Percentiles rank a stretch among this genome's conserved stretches.
Evolutionary conservation across 352 stramenopile species (phyloP).

Genomic region (Pythium apleroticum): DNA sequence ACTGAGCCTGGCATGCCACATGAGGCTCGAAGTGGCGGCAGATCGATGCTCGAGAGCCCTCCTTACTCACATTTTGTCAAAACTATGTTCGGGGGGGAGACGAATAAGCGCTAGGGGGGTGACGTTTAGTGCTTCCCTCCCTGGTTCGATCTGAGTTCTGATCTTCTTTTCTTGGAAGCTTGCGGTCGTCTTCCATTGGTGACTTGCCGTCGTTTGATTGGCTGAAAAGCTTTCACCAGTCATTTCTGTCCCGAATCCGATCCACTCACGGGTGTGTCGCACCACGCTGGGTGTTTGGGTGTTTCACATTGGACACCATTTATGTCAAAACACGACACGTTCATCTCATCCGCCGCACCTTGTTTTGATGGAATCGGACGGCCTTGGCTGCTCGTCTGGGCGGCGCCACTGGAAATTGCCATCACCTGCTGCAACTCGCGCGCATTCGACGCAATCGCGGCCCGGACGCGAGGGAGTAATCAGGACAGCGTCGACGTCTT

Average conservation of each 20-base stretch:
- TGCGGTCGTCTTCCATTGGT: neutral
- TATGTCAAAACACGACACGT: conserved; percentile 11
- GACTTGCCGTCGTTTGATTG: conserved; percentile 19
- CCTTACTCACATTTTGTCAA: no score
- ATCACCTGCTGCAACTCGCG: conserved; percentile 19
- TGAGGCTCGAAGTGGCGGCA: no score
- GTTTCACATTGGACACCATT: neutral
- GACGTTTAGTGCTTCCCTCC: no score
- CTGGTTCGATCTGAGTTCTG: conserved; percentile 20
- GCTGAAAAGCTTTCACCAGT: conserved; percentile 19
- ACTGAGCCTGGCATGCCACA: no score
- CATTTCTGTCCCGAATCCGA: conserved; percentile 13
- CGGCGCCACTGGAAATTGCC: conserved; percentile 25
- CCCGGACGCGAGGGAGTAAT: conserved; percentile 13
- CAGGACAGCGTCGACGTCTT: neutral
- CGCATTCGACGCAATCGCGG: conserved; percentile 10
- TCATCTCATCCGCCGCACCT: conserved; percentile 5
- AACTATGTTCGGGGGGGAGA: no score
- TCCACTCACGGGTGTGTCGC: neutral
- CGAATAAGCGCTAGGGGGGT: no score
- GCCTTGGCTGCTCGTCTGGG: neutral
- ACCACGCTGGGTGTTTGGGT: conserved; percentile 17
- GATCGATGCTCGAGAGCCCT: no score
- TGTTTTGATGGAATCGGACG: conserved; percentile 15
- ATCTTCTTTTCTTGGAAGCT: conserved; percentile 9